Base-by-base conservation (phyloP, 176 grass and related monocot genomes). In the Ensete glaucum region DNA sequence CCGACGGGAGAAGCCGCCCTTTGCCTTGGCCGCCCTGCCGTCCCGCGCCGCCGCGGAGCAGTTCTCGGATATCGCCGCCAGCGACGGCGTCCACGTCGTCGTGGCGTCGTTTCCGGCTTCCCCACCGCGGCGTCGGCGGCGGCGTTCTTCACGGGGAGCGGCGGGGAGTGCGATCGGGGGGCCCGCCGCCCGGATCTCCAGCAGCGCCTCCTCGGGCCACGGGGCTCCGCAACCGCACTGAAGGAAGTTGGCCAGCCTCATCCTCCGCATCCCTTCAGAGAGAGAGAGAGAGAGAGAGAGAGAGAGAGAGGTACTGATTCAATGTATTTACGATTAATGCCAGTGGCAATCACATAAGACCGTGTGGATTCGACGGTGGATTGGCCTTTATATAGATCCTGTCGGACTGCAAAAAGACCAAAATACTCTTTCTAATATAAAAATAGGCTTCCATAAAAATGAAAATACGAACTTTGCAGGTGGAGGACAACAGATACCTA, bases 1-100 rank as follows among this genome's bases (percentile, higher is more conserved):
- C 17, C 67, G 43, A 50, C 19, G 67, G 51, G 34, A 70, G 67
- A n/a, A 16, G 43, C 17, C 17, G 43, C 43, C 43, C 29, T 50
- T 70, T 14, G 43, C 67, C 67, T 70, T 70, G 43, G 15, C 48
- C 9, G 8, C 43, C 15, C 7, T 48, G 9, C 48, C 43, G 19
- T 70, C 67, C 2, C 29, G 2, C 56, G 25, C 64, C 16, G 67
- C 9, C 1, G 67, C 9, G 11, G 43, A 50, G 14, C 15, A 14
- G 43, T 51, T 49, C 67, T 70, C 67, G 16, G 43, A 50, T 34
- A 70, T 70, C 67, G 67, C 67, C 17, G 67, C 50, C 34, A 70
- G 67, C 9, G 67, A 70, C 8, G 67, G 67, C 15, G 43, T 70
- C 67, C 67, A 70, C 17, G 17, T 1, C 67, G 14, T 51, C 43